These are phyloP conservation scores for Carex scoparia DNA, from an alignment of 176 grass and related monocot species.

Conservation along the genomic window DNA sequence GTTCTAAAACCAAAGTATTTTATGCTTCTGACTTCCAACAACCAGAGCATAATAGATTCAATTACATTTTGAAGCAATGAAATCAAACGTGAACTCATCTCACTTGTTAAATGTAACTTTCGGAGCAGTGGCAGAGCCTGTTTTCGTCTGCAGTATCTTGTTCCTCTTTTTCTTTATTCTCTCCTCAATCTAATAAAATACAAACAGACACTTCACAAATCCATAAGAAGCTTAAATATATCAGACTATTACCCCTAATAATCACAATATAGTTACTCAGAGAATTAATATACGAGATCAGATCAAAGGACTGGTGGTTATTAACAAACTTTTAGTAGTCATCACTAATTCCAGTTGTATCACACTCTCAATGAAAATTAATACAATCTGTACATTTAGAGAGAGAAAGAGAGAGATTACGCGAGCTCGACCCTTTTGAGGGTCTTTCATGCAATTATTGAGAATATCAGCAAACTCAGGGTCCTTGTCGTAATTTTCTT, in stretches of 20 bases:
- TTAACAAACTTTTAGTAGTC: background rate
- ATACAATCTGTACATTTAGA: background rate
- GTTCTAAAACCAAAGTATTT: background rate
- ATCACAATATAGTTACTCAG: background rate
- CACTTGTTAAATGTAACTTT: constrained; percentile 93
- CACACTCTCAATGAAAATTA: background rate
- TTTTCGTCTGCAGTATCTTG: constrained; percentile 86
- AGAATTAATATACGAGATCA: background rate
- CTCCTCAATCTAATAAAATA: constrained; percentile 62
- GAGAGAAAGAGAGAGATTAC: constrained; percentile 28
- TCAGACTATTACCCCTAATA: background rate
- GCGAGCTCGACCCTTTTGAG: constrained; percentile 70
- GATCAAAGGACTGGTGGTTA: background rate
- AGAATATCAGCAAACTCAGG: constrained; percentile 80
- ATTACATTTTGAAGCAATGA: background rate
- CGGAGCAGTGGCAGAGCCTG: constrained; percentile 62
- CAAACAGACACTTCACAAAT: constrained; percentile 6
- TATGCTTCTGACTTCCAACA: background rate
- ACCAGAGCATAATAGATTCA: background rate
- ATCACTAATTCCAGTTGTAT: background rate
- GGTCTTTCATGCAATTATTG: constrained; percentile 69
- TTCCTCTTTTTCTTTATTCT: constrained; percentile 78
- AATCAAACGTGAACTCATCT: constrained; percentile 9
- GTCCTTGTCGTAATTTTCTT: constrained; percentile 59
- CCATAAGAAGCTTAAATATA: background rate